Conservation (phyloP, 1,139 yeast genomes). For the Scheffersomyces insectosa region DNA sequence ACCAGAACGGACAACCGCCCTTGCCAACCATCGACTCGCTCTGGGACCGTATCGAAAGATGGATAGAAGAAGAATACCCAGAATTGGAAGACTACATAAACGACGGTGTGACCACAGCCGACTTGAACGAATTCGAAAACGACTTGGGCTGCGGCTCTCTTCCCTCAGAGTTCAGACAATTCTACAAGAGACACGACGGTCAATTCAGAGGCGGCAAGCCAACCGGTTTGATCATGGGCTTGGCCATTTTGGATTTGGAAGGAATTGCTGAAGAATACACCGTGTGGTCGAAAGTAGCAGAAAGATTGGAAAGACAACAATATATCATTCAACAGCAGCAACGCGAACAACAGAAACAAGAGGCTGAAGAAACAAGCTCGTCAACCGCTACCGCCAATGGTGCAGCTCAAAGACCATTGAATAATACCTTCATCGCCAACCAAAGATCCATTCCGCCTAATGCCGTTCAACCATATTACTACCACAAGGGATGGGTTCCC, state of each 20-base stretch:
- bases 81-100: constrained; percentile 74
- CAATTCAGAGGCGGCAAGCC: constrained; percentile 77
- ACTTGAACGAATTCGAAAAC: constrained; percentile 73
- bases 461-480: constrained; percentile 54
- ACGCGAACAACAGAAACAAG: constrained; percentile 15
- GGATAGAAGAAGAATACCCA: constrained; percentile 79
- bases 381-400: constrained; percentile 11
- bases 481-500: constrained; percentile 63
- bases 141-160: constrained; percentile 65
- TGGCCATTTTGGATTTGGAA: constrained; percentile 70
- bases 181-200: constrained; percentile 77
- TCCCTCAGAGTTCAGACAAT: constrained; percentile 76
- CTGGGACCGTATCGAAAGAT: constrained; percentile 72
- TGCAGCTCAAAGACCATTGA: constrained; percentile 5
- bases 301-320: constrained; percentile 46
- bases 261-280: constrained; percentile 67
- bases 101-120: constrained; percentile 72
- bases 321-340: constrained; percentile 32
- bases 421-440: constrained; percentile 42
- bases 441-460: constrained; percentile 62
- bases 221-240: constrained; percentile 72
- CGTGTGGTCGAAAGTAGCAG: constrained; percentile 72
- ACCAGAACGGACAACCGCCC: constrained; percentile 61
- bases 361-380: constrained; percentile 16
- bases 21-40: constrained; percentile 69